Conservation (phyloP, 2,329 filamentous ascomycete species). For the Elsinoe australis region DNA sequence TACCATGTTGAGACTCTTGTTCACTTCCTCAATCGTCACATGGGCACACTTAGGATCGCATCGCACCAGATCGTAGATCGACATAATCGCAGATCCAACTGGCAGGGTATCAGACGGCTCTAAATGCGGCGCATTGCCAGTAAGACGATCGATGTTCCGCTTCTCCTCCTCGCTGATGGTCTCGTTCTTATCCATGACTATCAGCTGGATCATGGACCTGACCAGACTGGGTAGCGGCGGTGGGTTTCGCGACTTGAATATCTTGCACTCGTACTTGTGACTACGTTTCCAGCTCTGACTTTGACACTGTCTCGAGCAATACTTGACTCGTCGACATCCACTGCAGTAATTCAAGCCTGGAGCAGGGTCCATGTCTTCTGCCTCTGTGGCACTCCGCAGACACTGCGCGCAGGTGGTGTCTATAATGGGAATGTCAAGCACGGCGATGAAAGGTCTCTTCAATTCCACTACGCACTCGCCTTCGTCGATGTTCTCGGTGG, state of each 20-base stretch:
- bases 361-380: slow-evolving; percentile 22
- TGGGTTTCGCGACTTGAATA: slow-evolving; percentile 35
- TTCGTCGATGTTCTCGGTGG: slow-evolving; percentile 39
- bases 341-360: slow-evolving; percentile 46
- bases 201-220: slow-evolving; percentile 48
- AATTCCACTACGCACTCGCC: slow-evolving; percentile 45
- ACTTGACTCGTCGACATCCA: slow-evolving; percentile 51
- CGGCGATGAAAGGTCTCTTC: slow-evolving; percentile 46
- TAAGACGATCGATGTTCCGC: slow-evolving; percentile 37
- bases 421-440: slow-evolving; percentile 43
- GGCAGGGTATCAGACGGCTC: background rate
- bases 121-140: background rate
- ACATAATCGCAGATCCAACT: slow-evolving; percentile 15
- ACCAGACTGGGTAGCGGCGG: slow-evolving; percentile 47
- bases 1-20: background rate
- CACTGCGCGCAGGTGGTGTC: slow-evolving; percentile 53
- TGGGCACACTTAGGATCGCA: background rate
- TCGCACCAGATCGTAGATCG: background rate
- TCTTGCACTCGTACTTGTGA: slow-evolving; percentile 54
- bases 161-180: slow-evolving; percentile 36
- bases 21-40: background rate
- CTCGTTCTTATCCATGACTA: slow-evolving; percentile 39
- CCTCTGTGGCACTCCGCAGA: slow-evolving; percentile 36
- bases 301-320: slow-evolving; percentile 54
- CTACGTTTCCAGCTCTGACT: slow-evolving; percentile 50